These are phyloP conservation scores for Vitis cinerea DNA, from an alignment of 164 flowering plant species.

Conservation along the genomic window DNA sequence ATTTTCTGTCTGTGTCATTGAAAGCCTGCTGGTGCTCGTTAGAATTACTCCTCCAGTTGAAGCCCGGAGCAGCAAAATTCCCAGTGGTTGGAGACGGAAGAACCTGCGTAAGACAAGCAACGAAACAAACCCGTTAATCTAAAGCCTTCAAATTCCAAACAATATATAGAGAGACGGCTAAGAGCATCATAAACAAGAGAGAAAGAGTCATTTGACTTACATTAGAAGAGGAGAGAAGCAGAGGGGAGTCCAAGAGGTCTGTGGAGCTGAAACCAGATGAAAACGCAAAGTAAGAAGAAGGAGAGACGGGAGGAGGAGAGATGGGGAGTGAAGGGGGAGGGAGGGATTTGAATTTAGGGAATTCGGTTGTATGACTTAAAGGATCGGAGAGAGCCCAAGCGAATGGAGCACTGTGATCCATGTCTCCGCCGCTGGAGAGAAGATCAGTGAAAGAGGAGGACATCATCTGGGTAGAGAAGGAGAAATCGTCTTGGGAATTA, in stretches of 20 bases:
- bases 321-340: conserved; percentile 57
- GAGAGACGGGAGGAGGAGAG: conserved; percentile 58
- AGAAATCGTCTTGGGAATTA: conserved; percentile 14
- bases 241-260: conserved; percentile 63
- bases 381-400: conserved; percentile 32
- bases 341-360: conserved; percentile 59
- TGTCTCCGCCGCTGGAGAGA: conserved; percentile 17
- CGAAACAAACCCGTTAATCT: conserved; percentile 3
- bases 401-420: neutral
- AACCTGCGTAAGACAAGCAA: conserved; percentile 29
- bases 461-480: conserved; percentile 35
- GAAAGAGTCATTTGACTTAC: conserved; percentile 31
- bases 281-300: conserved; percentile 54
- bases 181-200: neutral
- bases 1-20: conserved; percentile 39
- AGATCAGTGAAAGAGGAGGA: conserved; percentile 32
- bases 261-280: conserved; percentile 59
- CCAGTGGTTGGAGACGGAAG: conserved; percentile 77
- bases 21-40: conserved; percentile 13
- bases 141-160: neutral
- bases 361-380: conserved; percentile 23
- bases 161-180: neutral
- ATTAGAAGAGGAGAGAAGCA: conserved; percentile 47
- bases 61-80: conserved; percentile 35
- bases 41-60: conserved; percentile 41